Evolutionary conservation across 2,329 filamentous ascomycete genomes (phyloP), one percentile per base, ranked within the genome.

Genomic region (Fusarium clavum): DNA sequence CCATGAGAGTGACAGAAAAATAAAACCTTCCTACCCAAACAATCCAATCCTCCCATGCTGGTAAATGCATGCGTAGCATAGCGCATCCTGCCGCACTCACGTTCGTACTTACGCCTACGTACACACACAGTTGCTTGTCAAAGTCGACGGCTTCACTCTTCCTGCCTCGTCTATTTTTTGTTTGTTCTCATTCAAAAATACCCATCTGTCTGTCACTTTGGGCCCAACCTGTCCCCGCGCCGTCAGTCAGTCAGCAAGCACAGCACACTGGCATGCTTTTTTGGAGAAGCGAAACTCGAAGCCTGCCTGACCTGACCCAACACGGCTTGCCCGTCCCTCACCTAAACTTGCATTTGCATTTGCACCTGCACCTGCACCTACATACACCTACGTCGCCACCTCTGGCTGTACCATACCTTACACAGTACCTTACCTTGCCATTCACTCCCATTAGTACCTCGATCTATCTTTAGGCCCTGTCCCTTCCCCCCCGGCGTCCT

Each of bases 1-100:
- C 34, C 34, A 38, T 38, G n/a, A 48, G 43, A 47, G 30, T 24
- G 24, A 64, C 18, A 56, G n/a, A 27, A 45, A 38, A 63, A 56
- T 24, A 64, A 48, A 64, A 62, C 27, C 27, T 29, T 29, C 43
- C 48, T 63, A 57, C 43, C 61, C 61, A 71, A 73, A 72, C 61
- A 72, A 63, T 69, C 69, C 34, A 38, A n/a, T 38, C 34, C 30
- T 16, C 16, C 14, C 72, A 70, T 76, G 68, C 73, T 70, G 73
- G 64, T 71, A 70, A 72, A 69, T 74, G 75, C 75, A 76, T 71
- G 70, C 64, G 67, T 73, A 67, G 67, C 71, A 72, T 71, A 67
- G 67, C 64, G 62, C 71, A 75, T 70, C 71, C 73, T 73, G 69
- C 70, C 60, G 53, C 64, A 57, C 59, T 40, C 49, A 70, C 55